Conservation (phyloP, 140 eudicot species). For the Cichorium intybus region DNA sequence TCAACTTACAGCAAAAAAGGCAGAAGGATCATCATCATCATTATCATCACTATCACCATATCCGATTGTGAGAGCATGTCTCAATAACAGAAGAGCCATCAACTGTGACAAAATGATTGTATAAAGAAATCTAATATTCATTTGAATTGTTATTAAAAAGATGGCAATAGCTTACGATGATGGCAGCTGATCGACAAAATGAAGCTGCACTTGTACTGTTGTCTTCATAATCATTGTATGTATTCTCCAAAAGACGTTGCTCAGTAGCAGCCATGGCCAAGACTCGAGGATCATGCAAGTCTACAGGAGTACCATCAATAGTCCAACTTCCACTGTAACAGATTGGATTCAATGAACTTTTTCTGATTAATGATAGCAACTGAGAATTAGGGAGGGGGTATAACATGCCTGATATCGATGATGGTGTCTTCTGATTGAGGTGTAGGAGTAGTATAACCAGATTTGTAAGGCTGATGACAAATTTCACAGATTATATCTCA, state of each 20-base stretch:
- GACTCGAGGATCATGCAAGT: conserved; percentile 74
- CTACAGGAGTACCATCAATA: conserved; percentile 63
- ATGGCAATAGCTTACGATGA: conserved; percentile 47
- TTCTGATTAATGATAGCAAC: background rate
- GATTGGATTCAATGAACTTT: background rate
- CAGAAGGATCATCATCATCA: conserved; percentile 64
- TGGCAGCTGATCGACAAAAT: conserved; percentile 85
- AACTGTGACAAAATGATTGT: conserved; percentile 35
- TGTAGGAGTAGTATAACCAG: conserved; percentile 78
- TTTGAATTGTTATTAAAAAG: background rate
- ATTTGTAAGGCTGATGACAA: conserved; percentile 74
- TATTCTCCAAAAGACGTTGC: conserved; percentile 64
- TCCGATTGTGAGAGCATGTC: conserved; percentile 69
- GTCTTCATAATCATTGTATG: conserved; percentile 79
- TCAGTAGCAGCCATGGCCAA: conserved; percentile 83
- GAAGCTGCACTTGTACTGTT: conserved; percentile 67
- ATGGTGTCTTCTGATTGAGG: conserved; percentile 51
- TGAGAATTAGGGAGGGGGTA: background rate
- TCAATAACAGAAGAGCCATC: conserved; percentile 75
- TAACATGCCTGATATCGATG: conserved; percentile 70
- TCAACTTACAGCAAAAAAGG: conserved; percentile 65
- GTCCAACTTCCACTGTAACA: conserved; percentile 68
- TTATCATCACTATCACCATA: conserved; percentile 58
- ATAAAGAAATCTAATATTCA: background rate
- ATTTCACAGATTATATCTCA: conserved; percentile 78